Percentiles rank a stretch among this genome's conserved stretches.
Conservation (phyloP, 164 flowering plant genomes). For the Umbilicus rupestris region DNA sequence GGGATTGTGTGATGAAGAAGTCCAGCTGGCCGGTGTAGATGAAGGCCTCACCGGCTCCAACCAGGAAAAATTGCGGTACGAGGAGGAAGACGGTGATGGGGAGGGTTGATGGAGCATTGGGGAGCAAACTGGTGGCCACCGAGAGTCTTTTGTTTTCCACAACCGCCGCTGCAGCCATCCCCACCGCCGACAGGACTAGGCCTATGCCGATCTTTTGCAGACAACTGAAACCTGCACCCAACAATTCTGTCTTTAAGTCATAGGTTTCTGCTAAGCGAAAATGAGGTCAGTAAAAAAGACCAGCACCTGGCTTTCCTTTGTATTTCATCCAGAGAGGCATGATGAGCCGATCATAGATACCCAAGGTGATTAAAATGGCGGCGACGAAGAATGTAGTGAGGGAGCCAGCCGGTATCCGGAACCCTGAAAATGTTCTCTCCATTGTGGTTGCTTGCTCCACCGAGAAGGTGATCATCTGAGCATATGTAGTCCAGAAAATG, state of each 20-base stretch:
- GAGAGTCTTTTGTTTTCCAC: slow-evolving; percentile 58
- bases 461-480: slow-evolving; percentile 84
- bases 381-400: slow-evolving; percentile 81
- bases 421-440: slow-evolving; percentile 51
- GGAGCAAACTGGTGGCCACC: slow-evolving; percentile 32
- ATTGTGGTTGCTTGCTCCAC: slow-evolving; percentile 80
- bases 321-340: slow-evolving; percentile 74
- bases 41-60: slow-evolving; percentile 93
- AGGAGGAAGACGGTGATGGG: slow-evolving; percentile 64
- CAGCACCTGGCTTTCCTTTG: slow-evolving; percentile 69
- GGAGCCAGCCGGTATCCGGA: slow-evolving; percentile 86
- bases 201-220: slow-evolving; percentile 75
- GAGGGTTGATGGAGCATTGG: slow-evolving; percentile 19
- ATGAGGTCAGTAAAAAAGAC: neutral
- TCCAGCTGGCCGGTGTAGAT: slow-evolving; percentile 96
- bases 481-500: slow-evolving; percentile 77
- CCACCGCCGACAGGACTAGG: slow-evolving; percentile 50
- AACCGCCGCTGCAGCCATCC: slow-evolving; percentile 75
- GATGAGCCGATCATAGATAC: slow-evolving; percentile 57
- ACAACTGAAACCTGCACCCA: slow-evolving; percentile 55
- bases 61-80: slow-evolving; percentile 83
- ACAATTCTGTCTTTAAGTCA: neutral
- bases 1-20: slow-evolving; percentile 90
- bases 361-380: slow-evolving; percentile 60
- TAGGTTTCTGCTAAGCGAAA: neutral